A percentile compares a stretch with the other conserved stretches of the same genome.
Evolutionary conservation across 208 protist species (phyloP).

Genomic region (Leptomonas pyrrhocoris): DNA sequence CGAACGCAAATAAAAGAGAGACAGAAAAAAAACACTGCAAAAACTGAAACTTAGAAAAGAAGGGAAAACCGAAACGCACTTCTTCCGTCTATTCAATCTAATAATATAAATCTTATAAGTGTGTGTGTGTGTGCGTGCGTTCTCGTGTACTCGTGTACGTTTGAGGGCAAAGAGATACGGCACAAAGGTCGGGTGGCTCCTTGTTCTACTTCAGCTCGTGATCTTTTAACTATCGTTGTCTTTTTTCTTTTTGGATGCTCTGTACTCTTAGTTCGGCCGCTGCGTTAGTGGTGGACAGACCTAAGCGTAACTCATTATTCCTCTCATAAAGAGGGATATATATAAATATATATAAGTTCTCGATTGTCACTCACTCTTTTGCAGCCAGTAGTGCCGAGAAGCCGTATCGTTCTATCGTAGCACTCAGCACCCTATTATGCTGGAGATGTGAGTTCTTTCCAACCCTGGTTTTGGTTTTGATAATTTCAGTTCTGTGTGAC

Average conservation of each 20-base stretch:
- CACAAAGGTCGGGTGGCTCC: slow-evolving; percentile 1
- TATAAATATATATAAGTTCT: neutral
- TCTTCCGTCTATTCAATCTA: slow-evolving; percentile 12
- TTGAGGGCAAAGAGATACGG: slow-evolving; percentile 6
- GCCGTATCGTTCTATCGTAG: neutral
- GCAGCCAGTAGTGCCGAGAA: slow-evolving; percentile 13
- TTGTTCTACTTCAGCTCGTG: neutral
- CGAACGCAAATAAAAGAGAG: slow-evolving; percentile 6
- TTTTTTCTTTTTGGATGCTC: neutral
- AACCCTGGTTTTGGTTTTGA: neutral
- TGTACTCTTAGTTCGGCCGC: neutral
- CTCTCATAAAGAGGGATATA: neutral
- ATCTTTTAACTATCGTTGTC: neutral
- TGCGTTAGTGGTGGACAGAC: neutral
- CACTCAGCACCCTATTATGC: neutral
- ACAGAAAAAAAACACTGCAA: slow-evolving; percentile 11
- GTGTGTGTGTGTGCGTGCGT: neutral
- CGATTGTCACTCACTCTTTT: slow-evolving; percentile 4
- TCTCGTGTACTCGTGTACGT: neutral
- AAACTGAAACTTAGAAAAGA: slow-evolving; percentile 13
- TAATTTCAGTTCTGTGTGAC: neutral
- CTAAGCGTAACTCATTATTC: neutral
- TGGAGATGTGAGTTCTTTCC: neutral
- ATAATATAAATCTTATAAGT: slow-evolving; percentile 2
- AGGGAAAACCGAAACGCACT: neutral